phyloP scores from a whole-genome alignment of 257 asterid species.

The Solanum corneliomulleri region DNA sequence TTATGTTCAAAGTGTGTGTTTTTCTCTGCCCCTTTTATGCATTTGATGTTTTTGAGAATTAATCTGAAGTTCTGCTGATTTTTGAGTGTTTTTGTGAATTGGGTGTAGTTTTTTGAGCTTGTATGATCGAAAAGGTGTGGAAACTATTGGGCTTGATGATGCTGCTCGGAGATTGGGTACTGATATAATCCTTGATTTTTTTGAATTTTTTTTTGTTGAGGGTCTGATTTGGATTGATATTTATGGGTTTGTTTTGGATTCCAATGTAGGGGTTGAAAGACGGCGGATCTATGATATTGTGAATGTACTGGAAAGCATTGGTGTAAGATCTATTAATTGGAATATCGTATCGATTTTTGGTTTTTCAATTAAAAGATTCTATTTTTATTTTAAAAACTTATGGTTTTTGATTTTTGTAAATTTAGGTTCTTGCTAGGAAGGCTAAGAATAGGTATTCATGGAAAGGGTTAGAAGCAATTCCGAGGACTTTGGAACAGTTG shows the following conservation, averaged over 20 bases:
- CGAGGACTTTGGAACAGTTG: slow-evolving; percentile 54
- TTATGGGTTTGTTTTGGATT: background rate
- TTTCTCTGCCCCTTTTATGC: background rate
- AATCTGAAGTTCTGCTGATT: background rate
- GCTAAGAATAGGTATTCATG: slow-evolving; percentile 81
- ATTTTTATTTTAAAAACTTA: background rate
- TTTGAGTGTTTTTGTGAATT: background rate
- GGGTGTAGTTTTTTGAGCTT: slow-evolving; percentile 63
- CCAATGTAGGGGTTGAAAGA: slow-evolving; percentile 71
- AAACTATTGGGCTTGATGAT: slow-evolving; percentile 82
- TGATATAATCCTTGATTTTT: background rate
- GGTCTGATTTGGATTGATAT: background rate
- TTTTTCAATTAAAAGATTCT: background rate
- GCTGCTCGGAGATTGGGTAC: slow-evolving; percentile 77
- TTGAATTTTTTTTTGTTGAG: background rate
- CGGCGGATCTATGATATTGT: slow-evolving; percentile 97
- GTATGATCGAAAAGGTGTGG: slow-evolving; percentile 72
- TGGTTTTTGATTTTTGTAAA: background rate
- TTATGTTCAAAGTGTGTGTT: slow-evolving; percentile 69
- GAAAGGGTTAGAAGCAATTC: slow-evolving; percentile 91
- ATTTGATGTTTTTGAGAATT: background rate
- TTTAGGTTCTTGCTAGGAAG: slow-evolving; percentile 73
- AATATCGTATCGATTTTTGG: background rate
- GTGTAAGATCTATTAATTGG: slow-evolving; percentile 44
- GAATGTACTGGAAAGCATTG: slow-evolving; percentile 89